Evolutionary conservation across 2,329 filamentous ascomycete genomes (phyloP).

Genomic region (Talaromyces sp.): DNA sequence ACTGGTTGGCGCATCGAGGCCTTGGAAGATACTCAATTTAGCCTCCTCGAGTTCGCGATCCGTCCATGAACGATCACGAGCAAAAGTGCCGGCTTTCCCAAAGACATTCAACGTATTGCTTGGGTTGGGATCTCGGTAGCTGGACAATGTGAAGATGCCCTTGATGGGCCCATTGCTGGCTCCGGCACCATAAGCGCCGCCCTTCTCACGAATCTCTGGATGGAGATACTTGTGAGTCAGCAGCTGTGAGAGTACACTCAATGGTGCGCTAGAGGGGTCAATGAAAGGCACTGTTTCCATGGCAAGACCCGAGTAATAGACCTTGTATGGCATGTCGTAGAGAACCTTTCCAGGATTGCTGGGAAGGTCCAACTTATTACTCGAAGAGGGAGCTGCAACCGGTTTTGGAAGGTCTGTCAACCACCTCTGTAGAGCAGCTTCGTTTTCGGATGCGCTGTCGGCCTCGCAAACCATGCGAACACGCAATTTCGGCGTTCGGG

Average conservation of each 20-base stretch:
- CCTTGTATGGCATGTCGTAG: slow-evolving; percentile 92
- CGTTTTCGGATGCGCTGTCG: slow-evolving; percentile 65
- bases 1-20: slow-evolving; percentile 78
- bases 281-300: slow-evolving; percentile 80
- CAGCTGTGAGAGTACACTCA: slow-evolving; percentile 84
- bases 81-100: slow-evolving; percentile 75
- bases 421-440: slow-evolving; percentile 65
- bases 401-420: slow-evolving; percentile 53
- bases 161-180: slow-evolving; percentile 75
- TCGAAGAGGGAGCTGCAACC: slow-evolving; percentile 29
- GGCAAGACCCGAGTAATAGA: slow-evolving; percentile 84
- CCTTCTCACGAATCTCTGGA: slow-evolving; percentile 96
- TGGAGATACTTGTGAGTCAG: slow-evolving; percentile 95
- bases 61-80: slow-evolving; percentile 72
- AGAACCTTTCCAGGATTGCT: slow-evolving; percentile 60
- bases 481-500: slow-evolving; percentile 62
- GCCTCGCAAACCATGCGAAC: slow-evolving; percentile 79
- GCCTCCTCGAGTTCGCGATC: slow-evolving; percentile 88
- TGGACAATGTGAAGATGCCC: slow-evolving; percentile 89
- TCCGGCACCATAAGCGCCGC: slow-evolving; percentile 89
- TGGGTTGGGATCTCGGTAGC: slow-evolving; percentile 93
- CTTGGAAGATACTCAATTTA: slow-evolving; percentile 90
- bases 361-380: slow-evolving; percentile 25
- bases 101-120: slow-evolving; percentile 82
- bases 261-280: slow-evolving; percentile 65